A percentile compares a stretch with the other conserved stretches of the same genome.
phyloP scores from a whole-genome alignment of 2,329 filamentous ascomycete genomes.

The Ambrosiella xylebori region DNA sequence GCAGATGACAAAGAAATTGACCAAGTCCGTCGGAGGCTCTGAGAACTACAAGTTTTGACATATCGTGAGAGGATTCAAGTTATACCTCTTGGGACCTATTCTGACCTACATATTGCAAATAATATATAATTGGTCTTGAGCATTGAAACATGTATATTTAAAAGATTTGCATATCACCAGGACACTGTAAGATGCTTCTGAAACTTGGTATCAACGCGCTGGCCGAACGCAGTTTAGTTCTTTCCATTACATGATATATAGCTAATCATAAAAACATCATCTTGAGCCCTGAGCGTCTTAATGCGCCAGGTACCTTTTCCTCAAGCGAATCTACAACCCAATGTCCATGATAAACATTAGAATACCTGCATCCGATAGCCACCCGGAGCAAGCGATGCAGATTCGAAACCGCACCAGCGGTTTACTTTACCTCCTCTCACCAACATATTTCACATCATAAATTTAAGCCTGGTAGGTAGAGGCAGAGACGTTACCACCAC shows the following conservation, averaged over 20 bases:
- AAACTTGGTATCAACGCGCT: constrained; percentile 1
- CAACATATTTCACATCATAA: background rate
- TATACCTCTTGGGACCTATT: too few relatives aligned
- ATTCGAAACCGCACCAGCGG: constrained; percentile 2
- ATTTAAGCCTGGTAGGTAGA: constrained; percentile 91
- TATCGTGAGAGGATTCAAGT: too few relatives aligned
- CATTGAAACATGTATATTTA: background rate
- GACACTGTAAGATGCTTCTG: background rate
- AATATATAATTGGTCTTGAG: too few relatives aligned
- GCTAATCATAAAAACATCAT: constrained; percentile 11
- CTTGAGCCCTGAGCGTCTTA: background rate
- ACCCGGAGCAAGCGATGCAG: background rate
- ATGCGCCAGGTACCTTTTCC: constrained; percentile 8
- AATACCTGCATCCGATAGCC: background rate
- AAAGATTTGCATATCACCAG: background rate
- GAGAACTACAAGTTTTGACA: too few relatives aligned
- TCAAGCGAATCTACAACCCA: background rate
- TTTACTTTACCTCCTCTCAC: constrained; percentile 1
- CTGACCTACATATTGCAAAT: too few relatives aligned
- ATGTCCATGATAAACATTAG: background rate
- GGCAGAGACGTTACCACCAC: constrained; percentile 90
- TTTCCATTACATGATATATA: constrained; percentile 13
- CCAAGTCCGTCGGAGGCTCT: too few relatives aligned
- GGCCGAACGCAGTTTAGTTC: background rate
- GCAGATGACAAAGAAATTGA: too few relatives aligned